Percentiles rank a stretch among this genome's conserved stretches.
Evolutionary conservation across 140 eudicot species (phyloP).

Genomic region (Flaveria floridana): DNA sequence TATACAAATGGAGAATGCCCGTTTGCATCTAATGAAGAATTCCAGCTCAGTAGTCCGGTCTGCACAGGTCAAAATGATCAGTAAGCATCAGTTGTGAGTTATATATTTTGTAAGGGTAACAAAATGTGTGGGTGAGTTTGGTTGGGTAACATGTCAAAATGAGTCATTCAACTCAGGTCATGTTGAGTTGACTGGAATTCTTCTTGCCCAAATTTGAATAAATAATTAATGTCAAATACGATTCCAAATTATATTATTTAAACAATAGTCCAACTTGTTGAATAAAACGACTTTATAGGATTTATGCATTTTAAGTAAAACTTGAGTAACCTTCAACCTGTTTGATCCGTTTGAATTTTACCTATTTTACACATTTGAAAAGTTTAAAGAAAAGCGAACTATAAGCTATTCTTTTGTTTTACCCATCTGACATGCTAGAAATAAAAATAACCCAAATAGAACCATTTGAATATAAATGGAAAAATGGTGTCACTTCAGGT

Average conservation of each 20-base stretch:
- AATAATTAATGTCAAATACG: not conserved
- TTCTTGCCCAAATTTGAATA: not conserved
- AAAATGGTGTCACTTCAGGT: not conserved
- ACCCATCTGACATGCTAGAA: not conserved
- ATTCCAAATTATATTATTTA: not conserved
- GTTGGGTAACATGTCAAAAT: not conserved
- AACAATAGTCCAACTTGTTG: not conserved
- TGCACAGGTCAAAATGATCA: conserved; percentile 28
- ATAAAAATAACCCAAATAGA: not conserved
- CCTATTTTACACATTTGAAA: not conserved
- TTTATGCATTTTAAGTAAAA: not conserved
- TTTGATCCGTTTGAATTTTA: not conserved
- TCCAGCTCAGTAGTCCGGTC: conserved; percentile 83
- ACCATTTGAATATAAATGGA: not conserved
- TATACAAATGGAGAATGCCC: conserved; percentile 75
- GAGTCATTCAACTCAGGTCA: not conserved
- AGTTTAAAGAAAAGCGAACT: not conserved
- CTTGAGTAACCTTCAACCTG: not conserved
- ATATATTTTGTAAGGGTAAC: not conserved
- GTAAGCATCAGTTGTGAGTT: not conserved
- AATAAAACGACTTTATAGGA: not conserved
- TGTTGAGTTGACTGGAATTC: not conserved
- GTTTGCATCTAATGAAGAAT: conserved; percentile 57
- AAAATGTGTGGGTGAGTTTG: not conserved
- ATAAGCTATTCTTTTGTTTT: not conserved